Conservation (phyloP, 1,284 basidiomycete species). For the Ustanciosporium gigantosporum region DNA sequence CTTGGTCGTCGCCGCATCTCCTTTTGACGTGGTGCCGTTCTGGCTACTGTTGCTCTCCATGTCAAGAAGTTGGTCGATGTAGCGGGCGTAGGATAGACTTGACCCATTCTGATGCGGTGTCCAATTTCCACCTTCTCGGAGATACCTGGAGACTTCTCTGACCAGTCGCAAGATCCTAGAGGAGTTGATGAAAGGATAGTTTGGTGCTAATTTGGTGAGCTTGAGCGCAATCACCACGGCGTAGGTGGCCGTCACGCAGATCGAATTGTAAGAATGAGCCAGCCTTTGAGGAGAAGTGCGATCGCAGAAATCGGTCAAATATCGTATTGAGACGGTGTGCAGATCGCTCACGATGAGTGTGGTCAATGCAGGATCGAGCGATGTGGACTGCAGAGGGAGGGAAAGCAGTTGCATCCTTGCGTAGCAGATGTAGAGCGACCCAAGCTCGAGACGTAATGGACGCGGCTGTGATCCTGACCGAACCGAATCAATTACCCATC, state of each 20-base stretch:
- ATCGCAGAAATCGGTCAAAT: conserved; percentile 29
- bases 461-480: conserved; percentile 15
- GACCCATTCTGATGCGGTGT: conserved; percentile 29
- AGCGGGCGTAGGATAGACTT: conserved; percentile 24
- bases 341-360: conserved; percentile 27
- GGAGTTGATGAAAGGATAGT: conserved; percentile 25
- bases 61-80: conserved; percentile 23
- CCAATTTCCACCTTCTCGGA: conserved; percentile 24
- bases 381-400: conserved; percentile 17
- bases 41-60: conserved; percentile 6
- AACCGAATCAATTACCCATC: conserved; percentile 21
- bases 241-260: conserved; percentile 34
- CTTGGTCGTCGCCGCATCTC: not conserved
- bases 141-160: conserved; percentile 14
- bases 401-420: conserved; percentile 38
- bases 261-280: conserved; percentile 34
- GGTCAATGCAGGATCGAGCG: conserved; percentile 13
- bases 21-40: not conserved
- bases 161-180: conserved; percentile 16
- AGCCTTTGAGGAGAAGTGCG: conserved; percentile 26
- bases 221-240: conserved; percentile 28
- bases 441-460: conserved; percentile 25
- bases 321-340: conserved; percentile 22
- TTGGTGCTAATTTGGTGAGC: conserved; percentile 21
- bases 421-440: conserved; percentile 34